phyloP scores from a whole-genome alignment of 192 early-diverging fungal genomes.

The Coemansia sp. region DNA sequence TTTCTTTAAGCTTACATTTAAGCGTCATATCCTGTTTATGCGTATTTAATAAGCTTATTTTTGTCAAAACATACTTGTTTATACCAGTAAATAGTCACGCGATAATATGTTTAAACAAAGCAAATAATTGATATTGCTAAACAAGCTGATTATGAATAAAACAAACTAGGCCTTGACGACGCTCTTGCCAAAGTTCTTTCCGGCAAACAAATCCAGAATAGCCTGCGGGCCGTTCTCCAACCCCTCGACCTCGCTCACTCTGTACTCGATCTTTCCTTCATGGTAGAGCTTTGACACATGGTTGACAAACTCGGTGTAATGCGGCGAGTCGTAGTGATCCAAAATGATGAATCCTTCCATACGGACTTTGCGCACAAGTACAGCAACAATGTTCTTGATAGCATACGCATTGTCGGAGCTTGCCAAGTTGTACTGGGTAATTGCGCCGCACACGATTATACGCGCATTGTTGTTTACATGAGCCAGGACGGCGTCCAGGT shows the following conservation, averaged over 20 bases:
- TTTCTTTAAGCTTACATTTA: no score
- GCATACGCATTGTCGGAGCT: conserved; percentile 51
- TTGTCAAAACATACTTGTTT: no score
- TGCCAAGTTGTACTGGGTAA: conserved; percentile 67
- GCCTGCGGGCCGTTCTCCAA: conserved; percentile 65
- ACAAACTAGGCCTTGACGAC: conserved; percentile 52
- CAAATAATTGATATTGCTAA: no score
- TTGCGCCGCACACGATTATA: conserved; percentile 71
- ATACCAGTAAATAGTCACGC: no score
- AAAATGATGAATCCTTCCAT: conserved; percentile 70
- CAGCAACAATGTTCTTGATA: conserved; percentile 57
- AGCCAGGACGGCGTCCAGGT: conserved; percentile 67
- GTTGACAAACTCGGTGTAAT: conserved; percentile 56
- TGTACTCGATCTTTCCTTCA: conserved; percentile 66
- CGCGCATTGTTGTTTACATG: conserved; percentile 64
- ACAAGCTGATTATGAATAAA: background rate
- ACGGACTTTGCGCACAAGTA: conserved; percentile 57
- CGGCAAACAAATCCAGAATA: conserved; percentile 61
- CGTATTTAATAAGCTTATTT: no score
- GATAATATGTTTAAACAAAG: no score
- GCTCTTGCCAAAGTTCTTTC: conserved; percentile 70
- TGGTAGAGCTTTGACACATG: conserved; percentile 58
- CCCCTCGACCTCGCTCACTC: conserved; percentile 59
- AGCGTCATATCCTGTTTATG: no score
- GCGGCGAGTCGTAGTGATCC: conserved; percentile 45